A percentile compares a stretch with the other conserved stretches of the same genome.
These are phyloP conservation scores for Lachancea sp. DNA, from an alignment of 805 yeast genomes.

Conservation along the genomic window DNA sequence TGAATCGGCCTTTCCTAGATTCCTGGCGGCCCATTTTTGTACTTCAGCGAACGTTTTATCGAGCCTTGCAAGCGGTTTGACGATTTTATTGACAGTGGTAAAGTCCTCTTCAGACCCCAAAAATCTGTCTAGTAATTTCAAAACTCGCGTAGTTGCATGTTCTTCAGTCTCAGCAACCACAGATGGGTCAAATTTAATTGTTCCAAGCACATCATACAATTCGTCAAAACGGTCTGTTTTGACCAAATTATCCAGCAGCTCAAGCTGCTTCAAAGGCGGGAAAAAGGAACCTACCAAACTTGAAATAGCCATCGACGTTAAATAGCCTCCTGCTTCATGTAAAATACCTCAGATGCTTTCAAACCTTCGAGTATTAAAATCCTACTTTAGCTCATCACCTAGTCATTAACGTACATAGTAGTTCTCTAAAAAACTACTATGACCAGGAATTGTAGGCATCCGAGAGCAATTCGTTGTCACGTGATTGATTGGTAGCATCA, in stretches of 20 bases:
- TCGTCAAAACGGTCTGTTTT: conserved; percentile 6
- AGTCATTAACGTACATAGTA: too few relatives aligned
- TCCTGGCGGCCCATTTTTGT: not conserved
- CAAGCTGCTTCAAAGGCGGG: conserved; percentile 6
- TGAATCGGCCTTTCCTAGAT: not conserved
- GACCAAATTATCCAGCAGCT: conserved; percentile 3
- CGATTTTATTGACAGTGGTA: not conserved
- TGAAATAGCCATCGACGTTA: not conserved
- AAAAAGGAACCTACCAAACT: conserved; percentile 6
- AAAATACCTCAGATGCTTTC: not conserved
- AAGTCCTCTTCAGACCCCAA: not conserved
- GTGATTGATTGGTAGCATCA: too few relatives aligned
- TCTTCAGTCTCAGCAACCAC: conserved; percentile 1
- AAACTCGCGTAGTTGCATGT: not conserved
- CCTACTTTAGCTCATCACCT: conserved; percentile 1
- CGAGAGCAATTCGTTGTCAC: too few relatives aligned
- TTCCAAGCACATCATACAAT: conserved; percentile 1
- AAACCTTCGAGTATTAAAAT: not conserved
- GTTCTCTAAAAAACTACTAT: too few relatives aligned
- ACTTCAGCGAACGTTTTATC: conserved; percentile 1
- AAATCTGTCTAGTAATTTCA: not conserved
- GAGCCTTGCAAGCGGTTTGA: not conserved
- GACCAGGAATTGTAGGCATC: too few relatives aligned
- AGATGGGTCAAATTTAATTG: not conserved
- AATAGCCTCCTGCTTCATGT: not conserved